Base-by-base conservation (phyloP, 345 rosid species). In the Euphorbia peplus region DNA sequence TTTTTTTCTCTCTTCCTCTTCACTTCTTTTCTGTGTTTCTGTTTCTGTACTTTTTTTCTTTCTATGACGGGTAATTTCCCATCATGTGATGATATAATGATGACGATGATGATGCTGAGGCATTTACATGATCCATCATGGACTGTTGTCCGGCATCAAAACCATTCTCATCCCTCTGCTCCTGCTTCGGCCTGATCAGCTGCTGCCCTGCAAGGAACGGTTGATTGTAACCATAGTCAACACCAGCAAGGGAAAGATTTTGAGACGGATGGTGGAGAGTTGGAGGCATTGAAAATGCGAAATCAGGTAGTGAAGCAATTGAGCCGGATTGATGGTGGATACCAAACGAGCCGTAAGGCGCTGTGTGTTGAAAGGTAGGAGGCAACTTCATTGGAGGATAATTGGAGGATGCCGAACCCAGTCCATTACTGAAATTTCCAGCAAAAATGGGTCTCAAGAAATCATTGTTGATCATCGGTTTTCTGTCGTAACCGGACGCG, bases 101-200 rank as follows among this genome's bases (percentile, higher is more conserved):
- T 30, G 76, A 67, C 25, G 76, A 67, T 16, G 85, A 72, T 7
- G 83, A 68, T 2, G 69, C 52, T 14, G 80, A 41, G 29, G 75
- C 56, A 63, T 74, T 79, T 32, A 74, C 67, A 44, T 76, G 80
- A 58, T 80, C 80, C 54, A 78, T 51, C 47, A 76, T 71, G 56
- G 83, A 73, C 12, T 75, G 56, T 39, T 75, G 56, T 39, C 72
- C 71, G 64, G 75, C 76, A 67, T 77, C 83, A 51, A 75, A 76
- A 21, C 67, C 56, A 53, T 67, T 75, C 24, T 81, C 86, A 64
- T 78, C 87, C 67, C 75, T 74, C 26, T 65, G 75, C 73, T 87
- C 92, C 75, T 72, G 79, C 69, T 85, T 82, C 16, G 86, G 84
- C 48, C 74, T 76, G 12, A 80, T 76, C 41, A 81, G 52, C 69